Evolutionary conservation across 148 eudicot species (phyloP), one percentile per base, ranked within the genome.

Genomic region (Heliosperma pusillum): DNA sequence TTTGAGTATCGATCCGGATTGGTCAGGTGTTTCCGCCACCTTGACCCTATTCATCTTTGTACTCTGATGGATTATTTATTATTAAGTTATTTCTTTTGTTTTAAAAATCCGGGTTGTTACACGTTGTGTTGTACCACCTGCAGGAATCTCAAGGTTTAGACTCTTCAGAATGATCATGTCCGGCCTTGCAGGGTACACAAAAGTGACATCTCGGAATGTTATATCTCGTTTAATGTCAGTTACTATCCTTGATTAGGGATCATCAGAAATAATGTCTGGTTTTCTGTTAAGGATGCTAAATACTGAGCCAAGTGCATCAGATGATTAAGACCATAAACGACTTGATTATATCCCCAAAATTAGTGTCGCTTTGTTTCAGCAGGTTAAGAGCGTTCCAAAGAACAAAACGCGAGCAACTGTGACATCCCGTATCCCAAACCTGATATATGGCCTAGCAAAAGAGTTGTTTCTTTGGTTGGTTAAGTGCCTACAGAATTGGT

Each of bases 301-400:
- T 52, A 91, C 88, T 3, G 93, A 86, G 19, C 53, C 80, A 1
- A 91, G 84, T 42, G 88, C 87, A 57, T 85, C 86, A 82, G n/a
- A n/a, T n/a, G n/a, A n/a, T n/a, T n/a, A n/a, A n/a, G n/a, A n/a
- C n/a, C n/a, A n/a, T n/a, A n/a, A 91, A 91, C 56, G 93, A 71
- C 78, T 89, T 89, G 27, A 91, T 89, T 11, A 81, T 74, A 62
- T 84, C 85, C 22, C 86, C 88, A n/a, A 89, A 87, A 15, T 84
- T 77, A 1, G 80, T 82, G 71, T 73, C 45, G 10, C 79, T 72
- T 16, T 71, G 73, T 64, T 80, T 79, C 36, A 91, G 80, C 55
- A 89, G 79, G 45, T 81, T 72, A 13, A 93, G 86, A 27, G 83
- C 97, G 13, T 91, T 89, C 91, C 90, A 91, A 30, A 91, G 88